A percentile compares a stretch with the other conserved stretches of the same genome.
These are phyloP conservation scores for Fusarium burgessii DNA, from an alignment of 2,329 filamentous ascomycete genomes.

Conservation along the genomic window DNA sequence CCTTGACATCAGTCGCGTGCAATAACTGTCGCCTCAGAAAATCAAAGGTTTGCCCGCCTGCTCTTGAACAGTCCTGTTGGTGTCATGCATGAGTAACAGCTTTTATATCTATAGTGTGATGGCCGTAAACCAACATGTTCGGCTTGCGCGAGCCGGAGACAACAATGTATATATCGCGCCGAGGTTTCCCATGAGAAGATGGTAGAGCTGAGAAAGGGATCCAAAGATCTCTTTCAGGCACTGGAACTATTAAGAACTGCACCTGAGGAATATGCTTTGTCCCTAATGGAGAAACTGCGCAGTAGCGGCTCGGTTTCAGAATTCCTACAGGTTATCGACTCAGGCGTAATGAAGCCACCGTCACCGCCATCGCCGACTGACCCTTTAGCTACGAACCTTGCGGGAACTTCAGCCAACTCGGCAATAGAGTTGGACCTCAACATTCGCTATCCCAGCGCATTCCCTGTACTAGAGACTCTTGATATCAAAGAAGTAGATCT, in stretches of 20 bases:
- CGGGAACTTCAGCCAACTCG: not conserved
- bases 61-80: too few species aligned
- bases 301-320: conserved; percentile 4
- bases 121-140: conserved; percentile 23
- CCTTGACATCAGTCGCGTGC: conserved; percentile 25
- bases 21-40: conserved; percentile 21
- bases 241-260: conserved; percentile 8
- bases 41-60: conserved; percentile 19
- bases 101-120: conserved; percentile 12
- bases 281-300: not conserved
- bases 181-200: conserved; percentile 23
- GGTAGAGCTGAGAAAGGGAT: conserved; percentile 10
- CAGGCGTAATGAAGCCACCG: rapidly evolving
- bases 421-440: conserved; percentile 7
- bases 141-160: conserved; percentile 19
- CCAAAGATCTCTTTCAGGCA: conserved; percentile 10
- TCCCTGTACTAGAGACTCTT: not conserved
- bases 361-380: not conserved
- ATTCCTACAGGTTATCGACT: not conserved
- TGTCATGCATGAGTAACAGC: not conserved
- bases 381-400: not conserved
- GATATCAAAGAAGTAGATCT: conserved; percentile 7
- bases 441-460: conserved; percentile 1
- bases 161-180: conserved; percentile 22
- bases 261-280: not conserved